These are phyloP conservation scores for Radiomyces spectabilis DNA, from an alignment of 192 early-diverging fungal genomes.

Conservation along the genomic window DNA sequence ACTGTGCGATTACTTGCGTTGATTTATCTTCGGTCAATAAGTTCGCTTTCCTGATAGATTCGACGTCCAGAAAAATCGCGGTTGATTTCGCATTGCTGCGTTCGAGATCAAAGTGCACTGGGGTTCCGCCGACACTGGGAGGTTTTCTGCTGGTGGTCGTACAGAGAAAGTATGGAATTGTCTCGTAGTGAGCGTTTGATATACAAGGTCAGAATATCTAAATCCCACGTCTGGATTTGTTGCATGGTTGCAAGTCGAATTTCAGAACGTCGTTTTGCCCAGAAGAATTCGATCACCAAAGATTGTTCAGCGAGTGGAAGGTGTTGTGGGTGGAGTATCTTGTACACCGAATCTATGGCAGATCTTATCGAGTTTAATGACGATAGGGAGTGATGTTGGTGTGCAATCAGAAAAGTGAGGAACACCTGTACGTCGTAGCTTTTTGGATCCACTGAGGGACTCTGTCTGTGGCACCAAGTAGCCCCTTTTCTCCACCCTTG, in stretches of 20 bases:
- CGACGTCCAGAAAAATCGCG: too few relatives aligned
- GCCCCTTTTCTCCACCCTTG: not conserved
- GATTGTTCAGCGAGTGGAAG: not conserved
- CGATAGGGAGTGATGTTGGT: not conserved
- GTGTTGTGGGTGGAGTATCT: not conserved
- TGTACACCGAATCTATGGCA: not conserved
- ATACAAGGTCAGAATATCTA: not conserved
- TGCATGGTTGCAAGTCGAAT: not conserved
- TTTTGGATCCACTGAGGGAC: not conserved
- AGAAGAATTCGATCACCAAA: not conserved
- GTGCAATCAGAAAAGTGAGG: not conserved
- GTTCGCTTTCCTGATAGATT: too few relatives aligned
- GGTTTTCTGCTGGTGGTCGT: too few relatives aligned
- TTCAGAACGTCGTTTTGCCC: not conserved
- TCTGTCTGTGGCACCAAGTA: not conserved
- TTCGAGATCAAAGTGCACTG: too few relatives aligned
- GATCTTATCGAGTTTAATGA: not conserved
- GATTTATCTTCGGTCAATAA: too few relatives aligned
- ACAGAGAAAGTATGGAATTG: too few relatives aligned
- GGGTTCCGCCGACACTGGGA: too few relatives aligned
- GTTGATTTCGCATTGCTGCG: too few relatives aligned
- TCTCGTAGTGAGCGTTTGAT: not conserved
- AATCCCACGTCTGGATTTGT: not conserved
- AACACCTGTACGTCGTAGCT: not conserved
- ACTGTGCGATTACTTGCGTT: too few relatives aligned